Evolutionary conservation across 2,329 filamentous ascomycete species (phyloP), one percentile per base, ranked within the genome.

Genomic region (Penicillium sp.): DNA sequence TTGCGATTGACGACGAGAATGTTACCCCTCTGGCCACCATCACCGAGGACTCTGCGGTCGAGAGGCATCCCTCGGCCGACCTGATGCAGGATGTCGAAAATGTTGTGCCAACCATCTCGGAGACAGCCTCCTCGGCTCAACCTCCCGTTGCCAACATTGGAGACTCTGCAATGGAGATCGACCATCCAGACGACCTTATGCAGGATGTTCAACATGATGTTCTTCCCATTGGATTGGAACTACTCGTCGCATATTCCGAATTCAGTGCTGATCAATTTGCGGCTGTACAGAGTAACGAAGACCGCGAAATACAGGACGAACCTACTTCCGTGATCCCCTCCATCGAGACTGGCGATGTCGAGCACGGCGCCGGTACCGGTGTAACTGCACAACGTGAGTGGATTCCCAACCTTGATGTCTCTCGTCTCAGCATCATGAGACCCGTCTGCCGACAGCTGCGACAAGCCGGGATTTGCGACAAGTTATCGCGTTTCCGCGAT

Each of bases 321-420:
- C n/a, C 13, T 22, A 22, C 18, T 11, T 31, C 36, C 28, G n/a
- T 27, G 11, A 11, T 18, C 22, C 40, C 42, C 8, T 43, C 53
- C 3, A 18, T 49, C 6, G 53, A 54, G 36, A 44, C n/a, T 5
- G 30, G 45, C n/a, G 47, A 50, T 13, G 13, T n/a, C 13, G 51
- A 48, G 20, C 4, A 36, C 16, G 31, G 28, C 25, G 31, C 40
- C 40, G 31, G 10, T 20, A 16, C 33, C 18, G 35, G 13, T 36
- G 11, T n/a, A n/a, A n/a, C 16, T 20, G 8, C 33, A 20, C 8
- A 20, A 8, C n/a, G 31, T 35, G 31, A 35, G 31, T 35, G 31
- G 14, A 16, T 35, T 9, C n/a, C 31, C 31, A 7, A 18, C 14
- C 31, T 35, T 33, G 5, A n/a, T 18, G 10, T 30, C 10, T 30